Percentiles rank a stretch among this genome's conserved stretches.
Conservation (phyloP, 768 basidiomycete species). For the Amanita inopinata region DNA sequence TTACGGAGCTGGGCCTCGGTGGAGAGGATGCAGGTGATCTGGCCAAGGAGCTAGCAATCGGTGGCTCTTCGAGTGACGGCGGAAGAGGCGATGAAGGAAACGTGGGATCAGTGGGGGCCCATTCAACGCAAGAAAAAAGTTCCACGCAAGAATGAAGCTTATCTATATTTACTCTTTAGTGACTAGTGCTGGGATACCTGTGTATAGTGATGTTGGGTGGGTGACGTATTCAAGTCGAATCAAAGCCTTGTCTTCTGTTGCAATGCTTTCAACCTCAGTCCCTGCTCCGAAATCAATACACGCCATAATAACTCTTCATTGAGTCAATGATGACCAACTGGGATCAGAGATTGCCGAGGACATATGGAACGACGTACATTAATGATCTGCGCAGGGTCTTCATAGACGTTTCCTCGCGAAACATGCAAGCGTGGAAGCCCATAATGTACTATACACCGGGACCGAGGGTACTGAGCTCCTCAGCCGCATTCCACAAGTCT, state of each 20-base stretch:
- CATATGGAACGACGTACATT: constrained; percentile 28
- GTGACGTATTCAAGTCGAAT: not conserved
- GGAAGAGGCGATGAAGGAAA: not conserved
- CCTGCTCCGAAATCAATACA: not conserved
- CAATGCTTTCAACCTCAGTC: constrained; percentile 1
- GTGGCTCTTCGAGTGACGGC: constrained; percentile 12
- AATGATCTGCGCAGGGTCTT: constrained; percentile 48
- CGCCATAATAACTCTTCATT: no score
- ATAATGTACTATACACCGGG: no score
- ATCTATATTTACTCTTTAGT: no score
- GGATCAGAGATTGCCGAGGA: constrained; percentile 19
- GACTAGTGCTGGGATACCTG: no score
- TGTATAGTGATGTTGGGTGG: no score
- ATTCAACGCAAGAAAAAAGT: no score
- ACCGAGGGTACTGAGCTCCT: constrained; percentile 41
- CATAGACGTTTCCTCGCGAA: constrained; percentile 28
- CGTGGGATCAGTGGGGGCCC: no score
- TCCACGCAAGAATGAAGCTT: no score
- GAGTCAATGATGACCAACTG: no score
- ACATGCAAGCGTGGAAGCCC: no score
- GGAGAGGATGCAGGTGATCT: constrained; percentile 72
- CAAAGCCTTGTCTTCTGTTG: not conserved
- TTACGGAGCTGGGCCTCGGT: constrained; percentile 66
- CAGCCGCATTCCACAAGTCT: constrained; percentile 41
- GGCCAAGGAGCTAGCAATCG: constrained; percentile 48